Conservation (phyloP, 106 monocot genomes). For the Dendrobium catenatum region DNA sequence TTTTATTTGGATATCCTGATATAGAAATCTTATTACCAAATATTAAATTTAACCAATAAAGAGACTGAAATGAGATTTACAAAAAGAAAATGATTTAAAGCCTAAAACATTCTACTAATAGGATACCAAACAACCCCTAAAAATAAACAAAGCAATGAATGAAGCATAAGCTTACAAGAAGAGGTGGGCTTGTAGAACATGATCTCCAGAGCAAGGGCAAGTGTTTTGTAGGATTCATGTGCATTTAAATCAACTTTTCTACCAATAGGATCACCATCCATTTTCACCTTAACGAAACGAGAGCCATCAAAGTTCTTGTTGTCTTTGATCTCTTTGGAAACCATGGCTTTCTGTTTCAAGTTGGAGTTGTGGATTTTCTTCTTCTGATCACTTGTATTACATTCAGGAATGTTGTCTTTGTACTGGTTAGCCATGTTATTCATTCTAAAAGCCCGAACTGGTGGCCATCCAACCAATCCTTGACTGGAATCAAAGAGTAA, state of each 20-base stretch:
- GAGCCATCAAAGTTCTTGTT: not conserved
- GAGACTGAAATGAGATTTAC: too few species aligned
- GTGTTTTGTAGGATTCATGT: slow-evolving; percentile 26
- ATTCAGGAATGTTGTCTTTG: not conserved
- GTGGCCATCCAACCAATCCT: not conserved
- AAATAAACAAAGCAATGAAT: too few species aligned
- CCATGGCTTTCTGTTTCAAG: not conserved
- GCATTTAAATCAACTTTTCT: slow-evolving; percentile 42
- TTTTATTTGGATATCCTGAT: too few species aligned
- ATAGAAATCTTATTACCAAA: too few species aligned
- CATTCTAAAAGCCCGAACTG: not conserved
- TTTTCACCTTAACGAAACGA: slow-evolving; percentile 40
- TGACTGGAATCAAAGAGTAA: not conserved
- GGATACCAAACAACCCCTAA: too few species aligned
- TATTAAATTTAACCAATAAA: too few species aligned
- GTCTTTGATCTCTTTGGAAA: not conserved
- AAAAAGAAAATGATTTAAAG: too few species aligned
- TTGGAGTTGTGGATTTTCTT: not conserved
- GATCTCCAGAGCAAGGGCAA: slow-evolving; percentile 31
- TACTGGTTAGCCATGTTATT: not conserved
- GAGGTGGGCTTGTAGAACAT: slow-evolving; percentile 28
- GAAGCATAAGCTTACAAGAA: not conserved
- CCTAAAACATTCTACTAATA: too few species aligned
- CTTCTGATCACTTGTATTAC: not conserved
- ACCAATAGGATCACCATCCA: slow-evolving; percentile 51